Percentiles rank a stretch among this genome's conserved stretches.
These are phyloP conservation scores for Candida pseudocylindracea DNA, from an alignment of 1,139 yeast species.

Conservation along the genomic window DNA sequence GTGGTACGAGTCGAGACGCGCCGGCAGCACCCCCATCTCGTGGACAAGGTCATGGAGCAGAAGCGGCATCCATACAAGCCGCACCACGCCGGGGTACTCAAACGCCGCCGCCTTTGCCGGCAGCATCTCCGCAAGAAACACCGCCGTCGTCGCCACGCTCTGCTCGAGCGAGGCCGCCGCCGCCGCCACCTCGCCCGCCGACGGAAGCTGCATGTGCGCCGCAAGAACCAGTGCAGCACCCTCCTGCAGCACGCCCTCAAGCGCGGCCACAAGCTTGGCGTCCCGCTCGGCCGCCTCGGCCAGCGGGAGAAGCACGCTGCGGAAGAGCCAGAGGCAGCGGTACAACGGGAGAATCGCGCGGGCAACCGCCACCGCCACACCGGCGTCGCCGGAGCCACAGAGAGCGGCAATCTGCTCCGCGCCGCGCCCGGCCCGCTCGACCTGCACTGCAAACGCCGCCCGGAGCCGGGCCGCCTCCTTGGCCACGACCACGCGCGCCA, in stretches of 20 bases:
- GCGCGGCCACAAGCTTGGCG: constrained; percentile 2
- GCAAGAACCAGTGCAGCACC: not conserved
- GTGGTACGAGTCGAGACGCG: no score
- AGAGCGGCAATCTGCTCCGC: not conserved
- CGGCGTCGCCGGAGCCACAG: not conserved
- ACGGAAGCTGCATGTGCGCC: not conserved
- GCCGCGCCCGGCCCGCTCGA: not conserved
- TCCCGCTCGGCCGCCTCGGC: not conserved
- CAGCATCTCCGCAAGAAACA: constrained; percentile 5
- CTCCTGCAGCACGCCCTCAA: constrained; percentile 4
- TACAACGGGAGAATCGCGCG: not conserved
- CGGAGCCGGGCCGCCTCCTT: constrained; percentile 9
- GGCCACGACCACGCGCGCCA: constrained; percentile 11
- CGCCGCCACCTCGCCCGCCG: not conserved
- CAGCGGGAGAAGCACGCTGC: not conserved
- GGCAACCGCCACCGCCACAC: constrained; percentile 5
- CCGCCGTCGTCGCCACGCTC: constrained; percentile 10
- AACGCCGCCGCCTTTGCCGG: constrained; percentile 3
- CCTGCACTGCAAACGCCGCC: not conserved
- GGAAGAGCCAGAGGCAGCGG: constrained; percentile 1
- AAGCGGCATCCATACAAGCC: constrained; percentile 16
- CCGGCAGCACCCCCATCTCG: constrained; percentile 4
- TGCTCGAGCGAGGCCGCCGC: constrained; percentile 2
- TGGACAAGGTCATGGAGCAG: constrained; percentile 12
- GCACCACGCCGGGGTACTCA: constrained; percentile 16